These are phyloP conservation scores for Drosera spatulata DNA, from an alignment of 179 eudicot genomes.

Conservation along the genomic window DNA sequence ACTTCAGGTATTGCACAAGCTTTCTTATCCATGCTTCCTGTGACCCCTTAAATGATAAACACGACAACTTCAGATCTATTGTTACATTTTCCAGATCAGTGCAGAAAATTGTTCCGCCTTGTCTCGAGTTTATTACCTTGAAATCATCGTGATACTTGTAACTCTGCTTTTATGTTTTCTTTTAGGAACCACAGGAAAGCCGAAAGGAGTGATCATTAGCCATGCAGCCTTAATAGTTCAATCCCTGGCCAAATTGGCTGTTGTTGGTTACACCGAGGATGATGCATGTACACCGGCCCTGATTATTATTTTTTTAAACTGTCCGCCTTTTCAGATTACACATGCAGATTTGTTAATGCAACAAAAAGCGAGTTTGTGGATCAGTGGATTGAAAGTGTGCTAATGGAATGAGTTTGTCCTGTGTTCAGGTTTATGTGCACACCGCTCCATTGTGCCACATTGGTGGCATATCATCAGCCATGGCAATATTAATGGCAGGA, in stretches of 20 bases:
- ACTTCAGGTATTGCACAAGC: slow-evolving; percentile 60
- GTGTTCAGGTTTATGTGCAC: slow-evolving; percentile 64
- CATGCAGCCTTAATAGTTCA: slow-evolving; percentile 74
- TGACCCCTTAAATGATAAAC: not conserved
- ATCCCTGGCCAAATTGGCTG: slow-evolving; percentile 81
- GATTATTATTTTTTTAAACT: not conserved
- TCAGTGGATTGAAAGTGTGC: not conserved
- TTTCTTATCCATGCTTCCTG: not conserved
- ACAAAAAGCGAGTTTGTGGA: not conserved
- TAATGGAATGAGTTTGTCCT: slow-evolving; percentile 7
- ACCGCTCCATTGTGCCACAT: slow-evolving; percentile 96
- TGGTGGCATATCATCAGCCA: slow-evolving; percentile 89
- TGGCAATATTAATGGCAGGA: slow-evolving; percentile 85
- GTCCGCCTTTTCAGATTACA: not conserved
- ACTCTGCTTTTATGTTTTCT: not conserved
- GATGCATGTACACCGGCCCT: slow-evolving; percentile 51
- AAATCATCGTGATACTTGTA: not conserved
- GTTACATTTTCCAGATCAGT: not conserved
- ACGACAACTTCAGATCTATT: too few species aligned
- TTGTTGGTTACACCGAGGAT: slow-evolving; percentile 55
- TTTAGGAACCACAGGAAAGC: slow-evolving; percentile 87
- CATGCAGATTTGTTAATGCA: not conserved
- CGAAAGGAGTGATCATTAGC: slow-evolving; percentile 78
- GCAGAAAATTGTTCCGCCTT: not conserved
- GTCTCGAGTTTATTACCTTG: not conserved